These are phyloP conservation scores for Acorus gramineus DNA, from an alignment of 106 monocot genomes.

Conservation along the genomic window DNA sequence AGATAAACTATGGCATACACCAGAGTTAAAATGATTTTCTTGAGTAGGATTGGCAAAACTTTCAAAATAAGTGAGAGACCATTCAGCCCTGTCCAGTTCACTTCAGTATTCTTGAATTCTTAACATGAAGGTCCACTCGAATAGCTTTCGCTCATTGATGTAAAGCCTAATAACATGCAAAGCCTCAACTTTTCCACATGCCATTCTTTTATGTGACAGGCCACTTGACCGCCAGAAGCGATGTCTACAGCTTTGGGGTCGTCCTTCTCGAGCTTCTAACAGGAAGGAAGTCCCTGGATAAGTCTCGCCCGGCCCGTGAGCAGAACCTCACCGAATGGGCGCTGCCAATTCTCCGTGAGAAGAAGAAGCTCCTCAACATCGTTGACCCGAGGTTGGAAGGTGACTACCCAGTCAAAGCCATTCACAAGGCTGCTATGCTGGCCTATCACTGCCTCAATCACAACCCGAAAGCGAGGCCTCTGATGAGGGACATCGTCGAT, in stretches of 20 bases:
- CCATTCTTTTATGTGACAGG: slow-evolving; percentile 18
- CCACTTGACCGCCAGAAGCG: slow-evolving; percentile 77
- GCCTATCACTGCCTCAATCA: slow-evolving; percentile 69
- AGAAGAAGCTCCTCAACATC: slow-evolving; percentile 48
- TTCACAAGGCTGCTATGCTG: slow-evolving; percentile 57
- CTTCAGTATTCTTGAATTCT: too few relatives aligned
- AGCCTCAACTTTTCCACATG: too few relatives aligned
- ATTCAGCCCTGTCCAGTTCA: too few relatives aligned
- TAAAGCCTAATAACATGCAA: too few relatives aligned
- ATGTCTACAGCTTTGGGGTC: slow-evolving; percentile 92
- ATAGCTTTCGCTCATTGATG: too few relatives aligned
- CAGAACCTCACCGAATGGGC: slow-evolving; percentile 79
- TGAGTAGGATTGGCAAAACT: too few relatives aligned
- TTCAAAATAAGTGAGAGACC: too few relatives aligned
- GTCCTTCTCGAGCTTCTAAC: slow-evolving; percentile 82
- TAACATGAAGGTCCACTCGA: too few relatives aligned
- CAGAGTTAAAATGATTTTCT: too few relatives aligned
- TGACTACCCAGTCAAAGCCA: slow-evolving; percentile 49
- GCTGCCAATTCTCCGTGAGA: slow-evolving; percentile 44
- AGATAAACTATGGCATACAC: too few relatives aligned
- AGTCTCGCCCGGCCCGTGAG: slow-evolving; percentile 48
- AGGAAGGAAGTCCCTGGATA: slow-evolving; percentile 65
- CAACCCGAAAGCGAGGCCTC: slow-evolving; percentile 87
- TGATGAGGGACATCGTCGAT: slow-evolving; percentile 82
- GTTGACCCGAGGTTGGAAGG: slow-evolving; percentile 56